These are phyloP conservation scores for Onygenales sp. DNA, from an alignment of 2,329 filamentous ascomycete species.

Conservation along the genomic window DNA sequence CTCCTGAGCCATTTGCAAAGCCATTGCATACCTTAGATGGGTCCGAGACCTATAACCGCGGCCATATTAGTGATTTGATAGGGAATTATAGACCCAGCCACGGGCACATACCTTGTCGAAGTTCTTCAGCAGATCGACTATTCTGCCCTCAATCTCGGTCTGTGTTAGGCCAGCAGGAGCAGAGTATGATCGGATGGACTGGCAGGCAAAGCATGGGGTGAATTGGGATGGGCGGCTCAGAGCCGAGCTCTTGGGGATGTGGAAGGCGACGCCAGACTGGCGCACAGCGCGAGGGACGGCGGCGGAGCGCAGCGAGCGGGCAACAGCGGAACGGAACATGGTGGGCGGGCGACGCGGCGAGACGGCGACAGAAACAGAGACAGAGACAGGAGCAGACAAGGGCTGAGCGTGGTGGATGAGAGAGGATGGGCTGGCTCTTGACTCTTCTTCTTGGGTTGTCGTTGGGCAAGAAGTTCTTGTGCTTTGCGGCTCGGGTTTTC, in stretches of 20 bases:
- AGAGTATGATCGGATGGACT: conserved; percentile 75
- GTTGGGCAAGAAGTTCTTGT: not conserved
- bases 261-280: conserved; percentile 49
- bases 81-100: not conserved
- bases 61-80: conserved; percentile 12
- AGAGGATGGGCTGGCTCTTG: not conserved
- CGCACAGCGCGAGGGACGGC: conserved; percentile 43
- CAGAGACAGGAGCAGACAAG: conserved; percentile 2
- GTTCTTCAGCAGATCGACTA: conserved; percentile 84
- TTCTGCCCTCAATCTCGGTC: conserved; percentile 81
- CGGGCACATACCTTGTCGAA: conserved; percentile 77
- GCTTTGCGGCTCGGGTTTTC: conserved; percentile 21
- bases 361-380: not conserved
- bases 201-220: conserved; percentile 54
- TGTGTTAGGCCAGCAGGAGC: conserved; percentile 68
- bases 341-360: conserved; percentile 25
- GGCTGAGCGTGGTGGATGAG: not conserved
- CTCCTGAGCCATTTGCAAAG: not conserved
- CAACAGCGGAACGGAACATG: conserved; percentile 85
- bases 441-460: not conserved
- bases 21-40: conserved; percentile 44
- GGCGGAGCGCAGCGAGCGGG: conserved; percentile 61
- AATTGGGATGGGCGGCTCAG: conserved; percentile 52
- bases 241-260: conserved; percentile 43
- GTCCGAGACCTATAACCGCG: conserved; percentile 33